phyloP scores from a whole-genome alignment of 177 flowering plant species.

The Vitis hybrid region DNA sequence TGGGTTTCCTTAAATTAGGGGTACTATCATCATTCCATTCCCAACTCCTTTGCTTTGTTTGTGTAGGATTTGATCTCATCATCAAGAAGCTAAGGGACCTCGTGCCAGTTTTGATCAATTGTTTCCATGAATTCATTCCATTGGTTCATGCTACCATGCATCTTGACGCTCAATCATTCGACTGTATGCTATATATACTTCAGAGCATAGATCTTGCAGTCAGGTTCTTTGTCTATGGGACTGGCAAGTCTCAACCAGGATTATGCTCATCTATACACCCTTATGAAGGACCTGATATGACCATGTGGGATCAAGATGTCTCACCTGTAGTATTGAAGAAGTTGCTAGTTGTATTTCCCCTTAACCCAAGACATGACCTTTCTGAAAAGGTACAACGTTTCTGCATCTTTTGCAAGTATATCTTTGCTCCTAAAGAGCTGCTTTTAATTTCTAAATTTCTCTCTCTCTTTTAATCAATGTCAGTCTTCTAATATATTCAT shows the following conservation, averaged over 20 bases:
- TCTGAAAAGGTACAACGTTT: constrained; percentile 58
- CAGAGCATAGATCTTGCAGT: constrained; percentile 65
- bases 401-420: neutral
- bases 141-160: constrained; percentile 28
- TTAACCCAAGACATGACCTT: constrained; percentile 31
- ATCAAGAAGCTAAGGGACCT: constrained; percentile 50
- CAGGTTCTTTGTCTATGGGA: constrained; percentile 34
- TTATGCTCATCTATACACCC: constrained; percentile 14
- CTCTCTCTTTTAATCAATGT: neutral
- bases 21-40: too few relatives aligned
- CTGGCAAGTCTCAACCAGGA: constrained; percentile 13
- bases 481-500: neutral
- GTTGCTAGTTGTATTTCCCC: constrained; percentile 65
- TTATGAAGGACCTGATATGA: constrained; percentile 19
- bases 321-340: constrained; percentile 44
- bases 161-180: constrained; percentile 59
- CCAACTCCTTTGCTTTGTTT: constrained; percentile 6
- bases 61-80: constrained; percentile 42
- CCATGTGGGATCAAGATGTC: constrained; percentile 25
- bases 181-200: constrained; percentile 66
- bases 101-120: constrained; percentile 60
- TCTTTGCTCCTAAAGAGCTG: neutral
- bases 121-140: constrained; percentile 64
- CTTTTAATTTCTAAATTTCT: too few relatives aligned
- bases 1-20: too few relatives aligned